Evolutionary conservation across 176 grass and related monocot species (phyloP), one percentile per base, ranked within the genome.

Genomic region (Triticum turgidum): DNA sequence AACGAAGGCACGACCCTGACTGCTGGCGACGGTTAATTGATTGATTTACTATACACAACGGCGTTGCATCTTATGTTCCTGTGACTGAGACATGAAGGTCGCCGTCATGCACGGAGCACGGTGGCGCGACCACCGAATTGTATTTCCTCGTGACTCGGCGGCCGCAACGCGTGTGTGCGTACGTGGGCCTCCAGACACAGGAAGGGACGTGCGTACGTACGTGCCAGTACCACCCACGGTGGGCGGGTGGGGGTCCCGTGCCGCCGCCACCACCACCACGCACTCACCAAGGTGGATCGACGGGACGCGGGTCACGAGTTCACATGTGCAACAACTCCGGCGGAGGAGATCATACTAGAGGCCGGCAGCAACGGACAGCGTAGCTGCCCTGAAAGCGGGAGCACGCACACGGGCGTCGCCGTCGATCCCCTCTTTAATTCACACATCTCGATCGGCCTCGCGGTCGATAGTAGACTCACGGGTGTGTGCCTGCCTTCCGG

Each of bases 301-400:
- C 15, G 39, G 39, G 39, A 41, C 41, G 49, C 49, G 45, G 15
- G 22, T 77, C 80, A 87, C 71, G 70, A 59, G 86, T 77, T 68
- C 32, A 67, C 42, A 56, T 61, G 25, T 7, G 63, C 5, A 11
- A 0, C 45, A 4, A 7, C 38, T 64, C 56, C 41, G 5, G 33
- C 44, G n/a, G 24, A 21, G 24, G 7, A 11, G 59, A 6, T 47
- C 41, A 3, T 44, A 42, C 0, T 0, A 44, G 41, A 47, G 44
- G 42, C 42, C 42, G 63, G 51, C 54, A 58, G 54, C 56, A 3
- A 21, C 56, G 20, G 18, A 59, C 56, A 8, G 56, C 54, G 54
- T 58, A 42, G 61, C 25, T 81, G 78, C 47, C 11, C 51, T 45
- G 17, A 13, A 24, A 59, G 14, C 7, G 41, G 79, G 61, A 76